Evolutionary conservation across 352 stramenopile genomes (phyloP), one percentile per base, ranked within the genome.

Genomic region (Globisporangium recalcitrans): DNA sequence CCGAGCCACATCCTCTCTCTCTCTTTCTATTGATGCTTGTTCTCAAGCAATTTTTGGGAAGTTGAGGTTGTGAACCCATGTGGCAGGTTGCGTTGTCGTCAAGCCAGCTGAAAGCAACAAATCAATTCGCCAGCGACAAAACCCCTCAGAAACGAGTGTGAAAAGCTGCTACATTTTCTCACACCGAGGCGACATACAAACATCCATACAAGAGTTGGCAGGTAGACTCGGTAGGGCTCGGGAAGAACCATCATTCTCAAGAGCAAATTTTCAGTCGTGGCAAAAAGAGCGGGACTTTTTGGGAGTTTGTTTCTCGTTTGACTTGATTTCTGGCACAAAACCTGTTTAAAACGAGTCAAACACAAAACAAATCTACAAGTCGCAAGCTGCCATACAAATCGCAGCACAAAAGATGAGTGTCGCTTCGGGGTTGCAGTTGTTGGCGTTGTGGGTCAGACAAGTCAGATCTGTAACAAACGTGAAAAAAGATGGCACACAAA

Each of bases 31-130:
- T n/a, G n/a, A n/a, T n/a, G 32, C 4, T 38, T 38, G 10, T 38
- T 38, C 32, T 38, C 32, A 46, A 16, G 34, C 34, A 40, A 46
- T 46, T 46, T 46, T 46, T 46, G 38, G 38, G 27, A 31, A 31
- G 27, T 46, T 46, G 38, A 46, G 38, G 38, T n/a, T 46, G 38
- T 46, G 38, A 46, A 46, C 38, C 38, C 38, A 46, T 46, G 38
- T 46, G 38, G 38, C 38, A 16, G 38, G 14, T 46, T 21, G 38
- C 10, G 4, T 46, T 46, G 38, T 46, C 38, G 38, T 46, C 38
- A 46, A 46, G 38, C 14, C 38, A 46, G 38, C 38, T 46, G 38
- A 46, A 46, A 44, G n/a, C 38, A 46, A 46, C 38, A 46, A 46
- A 46, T 46, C n/a, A 46, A 46, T 46, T 44, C 4, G 14, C 36